Base-by-base conservation (phyloP, 352 stramenopile genomes). In the Phytophthora fragariaefolia region DNA sequence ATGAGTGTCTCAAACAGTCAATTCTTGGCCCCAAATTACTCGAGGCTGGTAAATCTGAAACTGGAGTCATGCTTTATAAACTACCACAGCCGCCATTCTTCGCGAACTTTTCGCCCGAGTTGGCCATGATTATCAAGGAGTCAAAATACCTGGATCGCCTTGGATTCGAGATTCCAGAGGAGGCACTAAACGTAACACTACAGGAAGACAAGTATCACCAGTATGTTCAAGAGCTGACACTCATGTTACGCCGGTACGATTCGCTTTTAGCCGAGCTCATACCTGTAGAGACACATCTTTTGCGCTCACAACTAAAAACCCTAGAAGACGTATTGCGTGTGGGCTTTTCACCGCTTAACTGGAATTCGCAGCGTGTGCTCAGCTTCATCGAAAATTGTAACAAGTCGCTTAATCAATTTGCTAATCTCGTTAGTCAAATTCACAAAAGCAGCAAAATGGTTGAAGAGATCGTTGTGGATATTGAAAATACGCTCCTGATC, bases 191-290 rank as follows among this genome's bases (percentile, higher is more conserved):
- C 58, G 95, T 98, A 61, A 98, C 96, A 22, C 80, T 99, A 2
- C 96, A 99, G 67, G 96, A 99, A 65, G 91, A 98, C 65, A 98
- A 98, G 61, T 99, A 98, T 67, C 95, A 98, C 62, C 82, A 95
- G 45, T 97, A 98, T 38, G 93, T 98, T 13, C 91, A 97, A 49
- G 85, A 97, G 40, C 63, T 99, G 17, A 88, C 90, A 10, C 66
- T 96, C 18, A 98, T 98, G 91, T 79, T 99, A 0, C 75, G 82
- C 1, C 91, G 95, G 20, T 98, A 98, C 63, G 90, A 98, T 27
- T 73, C 66, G 12, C 70, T 98, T 26, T 61, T 98, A 0, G 60
- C 66, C 0, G 89, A 84, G 9, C 75, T 99, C 1, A 94, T 86
- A 1, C 86, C 91, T 0, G 93, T 99, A 3, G 95, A 98, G 66